Evolutionary conservation across 1,284 basidiomycete genomes (phyloP).

Genomic region (Cryptococcus maquisensis): DNA sequence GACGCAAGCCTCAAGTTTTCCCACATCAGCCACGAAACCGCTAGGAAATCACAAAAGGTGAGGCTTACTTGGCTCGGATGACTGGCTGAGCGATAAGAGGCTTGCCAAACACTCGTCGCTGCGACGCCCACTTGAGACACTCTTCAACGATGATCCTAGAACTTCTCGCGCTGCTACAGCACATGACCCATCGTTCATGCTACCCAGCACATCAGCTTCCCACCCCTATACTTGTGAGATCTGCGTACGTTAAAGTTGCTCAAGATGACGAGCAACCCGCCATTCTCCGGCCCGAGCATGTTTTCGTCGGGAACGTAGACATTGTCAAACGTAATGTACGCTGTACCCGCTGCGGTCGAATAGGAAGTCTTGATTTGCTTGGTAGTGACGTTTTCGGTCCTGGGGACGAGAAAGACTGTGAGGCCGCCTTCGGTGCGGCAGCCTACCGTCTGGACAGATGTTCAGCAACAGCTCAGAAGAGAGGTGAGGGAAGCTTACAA

Average conservation of each 20-base stretch:
- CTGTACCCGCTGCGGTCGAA: constrained; percentile 72
- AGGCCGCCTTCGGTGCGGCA: constrained; percentile 63
- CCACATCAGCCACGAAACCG: constrained; percentile 3
- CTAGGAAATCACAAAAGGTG: not conserved
- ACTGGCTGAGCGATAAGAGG: constrained; percentile 77
- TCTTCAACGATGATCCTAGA: constrained; percentile 46
- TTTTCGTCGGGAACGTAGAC: constrained; percentile 81
- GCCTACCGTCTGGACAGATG: constrained; percentile 30
- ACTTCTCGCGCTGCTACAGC: constrained; percentile 35
- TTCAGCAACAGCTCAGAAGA: not conserved
- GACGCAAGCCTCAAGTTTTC: constrained; percentile 57
- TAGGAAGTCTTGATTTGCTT: constrained; percentile 81
- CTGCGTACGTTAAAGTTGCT: constrained; percentile 47
- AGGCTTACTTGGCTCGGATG: constrained; percentile 63
- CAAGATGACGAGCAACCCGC: constrained; percentile 72
- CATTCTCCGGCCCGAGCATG: constrained; percentile 76
- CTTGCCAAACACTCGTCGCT: constrained; percentile 80
- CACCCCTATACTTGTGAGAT: not conserved
- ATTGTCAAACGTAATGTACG: constrained; percentile 82
- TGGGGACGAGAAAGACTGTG: constrained; percentile 75
- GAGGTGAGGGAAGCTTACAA: constrained; percentile 20
- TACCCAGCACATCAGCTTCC: not conserved
- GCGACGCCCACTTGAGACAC: constrained; percentile 60
- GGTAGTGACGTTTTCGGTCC: constrained; percentile 73
- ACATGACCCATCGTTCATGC: constrained; percentile 44